Evolutionary conservation across 768 basidiomycete species (phyloP).

Genomic region (Suillus hirtellus): DNA sequence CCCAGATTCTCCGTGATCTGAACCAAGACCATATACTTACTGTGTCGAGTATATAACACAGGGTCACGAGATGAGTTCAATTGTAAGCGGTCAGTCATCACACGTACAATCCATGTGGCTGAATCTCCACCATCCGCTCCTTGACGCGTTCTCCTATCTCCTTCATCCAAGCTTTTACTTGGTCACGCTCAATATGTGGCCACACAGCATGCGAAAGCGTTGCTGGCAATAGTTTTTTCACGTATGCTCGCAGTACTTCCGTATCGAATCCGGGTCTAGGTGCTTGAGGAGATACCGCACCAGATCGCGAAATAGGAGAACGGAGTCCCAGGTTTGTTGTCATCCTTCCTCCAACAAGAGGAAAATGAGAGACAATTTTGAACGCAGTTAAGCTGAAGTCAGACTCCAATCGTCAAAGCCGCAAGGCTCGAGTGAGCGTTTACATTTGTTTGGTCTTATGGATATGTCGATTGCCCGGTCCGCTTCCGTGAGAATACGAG

Average conservation of each 20-base stretch:
- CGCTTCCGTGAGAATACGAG: conserved; percentile 6
- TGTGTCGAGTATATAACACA: conserved; percentile 29
- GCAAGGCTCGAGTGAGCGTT: background rate
- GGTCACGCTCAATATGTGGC: conserved; percentile 70
- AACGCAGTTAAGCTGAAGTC: background rate
- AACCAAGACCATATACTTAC: conserved; percentile 86
- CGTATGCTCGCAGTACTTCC: conserved; percentile 73
- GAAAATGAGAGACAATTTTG: conserved; percentile 5
- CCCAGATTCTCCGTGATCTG: conserved; percentile 84
- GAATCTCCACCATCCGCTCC: conserved; percentile 83
- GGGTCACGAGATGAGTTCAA: conserved; percentile 16
- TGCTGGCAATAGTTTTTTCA: conserved; percentile 75
- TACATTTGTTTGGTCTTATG: conserved; percentile 27
- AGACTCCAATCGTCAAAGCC: background rate
- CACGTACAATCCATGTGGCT: conserved; percentile 80
- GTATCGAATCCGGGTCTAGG: conserved; percentile 65
- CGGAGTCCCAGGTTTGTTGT: conserved; percentile 45
- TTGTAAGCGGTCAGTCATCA: background rate
- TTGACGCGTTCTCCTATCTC: conserved; percentile 85
- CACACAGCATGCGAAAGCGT: conserved; percentile 66
- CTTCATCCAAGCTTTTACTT: conserved; percentile 74
- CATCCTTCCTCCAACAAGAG: conserved; percentile 18
- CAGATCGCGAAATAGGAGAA: conserved; percentile 62
- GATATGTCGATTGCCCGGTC: conserved; percentile 20
- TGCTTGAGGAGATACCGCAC: conserved; percentile 49